phyloP scores from a whole-genome alignment of 2,329 filamentous ascomycete genomes.

The Fusarium lateritium region DNA sequence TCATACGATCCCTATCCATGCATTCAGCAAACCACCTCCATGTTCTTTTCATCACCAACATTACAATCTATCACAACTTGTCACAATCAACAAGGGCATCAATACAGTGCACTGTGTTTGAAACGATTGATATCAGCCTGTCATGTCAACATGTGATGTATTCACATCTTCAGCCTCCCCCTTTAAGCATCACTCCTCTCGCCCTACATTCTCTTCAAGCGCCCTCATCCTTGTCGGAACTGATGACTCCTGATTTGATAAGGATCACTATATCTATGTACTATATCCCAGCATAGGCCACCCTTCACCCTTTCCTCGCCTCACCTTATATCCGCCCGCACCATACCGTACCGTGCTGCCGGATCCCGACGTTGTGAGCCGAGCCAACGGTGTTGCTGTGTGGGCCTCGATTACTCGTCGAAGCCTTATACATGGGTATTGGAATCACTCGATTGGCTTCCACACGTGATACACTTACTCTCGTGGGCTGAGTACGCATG shows the following conservation, averaged over 20 bases:
- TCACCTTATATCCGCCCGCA: constrained; percentile 17
- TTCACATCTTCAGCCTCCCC: not conserved
- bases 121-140: not conserved
- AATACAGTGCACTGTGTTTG: constrained; percentile 4
- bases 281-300: not conserved
- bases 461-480: not conserved
- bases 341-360: constrained; percentile 16
- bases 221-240: not conserved
- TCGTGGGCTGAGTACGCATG: not conserved
- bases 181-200: not conserved
- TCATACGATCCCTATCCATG: not conserved
- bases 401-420: constrained; percentile 11
- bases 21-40: not conserved
- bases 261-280: not conserved
- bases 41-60: not conserved
- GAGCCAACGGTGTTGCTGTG: constrained; percentile 1
- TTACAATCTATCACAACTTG: constrained; percentile 11
- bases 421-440: constrained; percentile 4
- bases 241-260: not conserved
- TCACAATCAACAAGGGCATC: not conserved
- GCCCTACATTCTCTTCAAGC: not conserved
- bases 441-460: not conserved
- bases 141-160: too few relatives aligned
- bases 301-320: not conserved
- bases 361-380: constrained; percentile 23